phyloP scores from a whole-genome alignment of 352 stramenopile species.

The Phytopythium mirpurense region DNA sequence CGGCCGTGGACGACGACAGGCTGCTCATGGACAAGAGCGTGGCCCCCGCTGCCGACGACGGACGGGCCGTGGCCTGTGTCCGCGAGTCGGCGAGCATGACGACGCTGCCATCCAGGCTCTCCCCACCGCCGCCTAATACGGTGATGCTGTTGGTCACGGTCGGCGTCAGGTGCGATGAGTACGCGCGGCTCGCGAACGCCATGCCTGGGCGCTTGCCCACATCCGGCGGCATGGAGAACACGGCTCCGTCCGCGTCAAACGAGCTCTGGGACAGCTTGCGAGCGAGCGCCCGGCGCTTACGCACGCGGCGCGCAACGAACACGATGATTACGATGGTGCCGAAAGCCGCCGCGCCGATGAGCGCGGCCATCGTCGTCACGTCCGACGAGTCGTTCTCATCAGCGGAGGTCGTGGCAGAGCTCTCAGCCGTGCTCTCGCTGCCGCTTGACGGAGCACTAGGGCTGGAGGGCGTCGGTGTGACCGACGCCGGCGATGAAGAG shows the following conservation, averaged over 20 bases:
- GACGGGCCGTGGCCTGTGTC: constrained; percentile 6
- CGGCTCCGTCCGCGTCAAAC: constrained; percentile 18
- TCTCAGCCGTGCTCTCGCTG: not conserved
- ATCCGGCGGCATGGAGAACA: constrained; percentile 18
- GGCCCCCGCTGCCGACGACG: not conserved
- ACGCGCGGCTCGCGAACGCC: constrained; percentile 14
- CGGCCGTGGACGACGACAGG: constrained; percentile 16
- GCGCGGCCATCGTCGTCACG: constrained; percentile 30
- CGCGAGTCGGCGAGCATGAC: constrained; percentile 19
- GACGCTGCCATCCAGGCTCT: constrained; percentile 12
- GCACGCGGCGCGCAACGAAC: constrained; percentile 41
- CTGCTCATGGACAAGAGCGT: constrained; percentile 16
- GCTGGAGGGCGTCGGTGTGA: no score
- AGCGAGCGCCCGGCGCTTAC: constrained; percentile 16
- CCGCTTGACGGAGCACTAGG: not conserved
- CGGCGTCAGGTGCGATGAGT: constrained; percentile 11
- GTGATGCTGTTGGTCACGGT: constrained; percentile 22
- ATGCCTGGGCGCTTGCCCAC: not conserved
- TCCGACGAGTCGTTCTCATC: constrained; percentile 15
- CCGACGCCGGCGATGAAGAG: not conserved
- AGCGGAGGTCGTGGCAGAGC: not conserved
- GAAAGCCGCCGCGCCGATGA: constrained; percentile 35
- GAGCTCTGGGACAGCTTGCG: constrained; percentile 24
- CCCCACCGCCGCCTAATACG: constrained; percentile 7
- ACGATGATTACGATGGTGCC: constrained; percentile 38